Conservation (phyloP, 768 basidiomycete species). For the Trametes cinnabarina region DNA sequence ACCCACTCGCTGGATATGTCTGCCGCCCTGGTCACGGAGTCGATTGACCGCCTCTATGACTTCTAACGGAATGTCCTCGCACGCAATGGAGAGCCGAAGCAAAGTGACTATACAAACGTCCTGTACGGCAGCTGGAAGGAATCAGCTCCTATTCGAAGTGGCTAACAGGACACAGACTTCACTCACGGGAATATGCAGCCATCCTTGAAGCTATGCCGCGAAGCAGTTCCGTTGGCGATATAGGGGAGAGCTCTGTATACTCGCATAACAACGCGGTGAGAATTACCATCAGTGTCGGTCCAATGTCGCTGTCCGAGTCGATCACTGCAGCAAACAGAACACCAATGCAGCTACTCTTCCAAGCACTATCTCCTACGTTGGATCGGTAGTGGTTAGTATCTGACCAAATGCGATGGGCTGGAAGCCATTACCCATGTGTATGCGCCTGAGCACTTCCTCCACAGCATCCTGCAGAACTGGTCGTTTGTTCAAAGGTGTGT, state of each 20-base stretch:
- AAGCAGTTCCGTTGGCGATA: conserved; percentile 49
- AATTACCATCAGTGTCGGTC: conserved; percentile 67
- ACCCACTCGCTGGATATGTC: conserved; percentile 58
- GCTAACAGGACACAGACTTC: not conserved
- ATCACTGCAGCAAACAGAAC: conserved; percentile 40
- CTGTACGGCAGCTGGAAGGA: conserved; percentile 58
- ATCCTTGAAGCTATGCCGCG: conserved; percentile 44
- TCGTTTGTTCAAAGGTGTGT: conserved; percentile 29
- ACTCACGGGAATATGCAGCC: conserved; percentile 43
- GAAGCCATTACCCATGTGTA: conserved; percentile 48
- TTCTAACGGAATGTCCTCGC: conserved; percentile 50
- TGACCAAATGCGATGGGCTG: not conserved
- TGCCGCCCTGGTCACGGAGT: conserved; percentile 43
- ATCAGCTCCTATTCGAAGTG: not conserved
- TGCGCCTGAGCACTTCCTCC: conserved; percentile 50
- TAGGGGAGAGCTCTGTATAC: conserved; percentile 48
- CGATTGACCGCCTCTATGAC: conserved; percentile 42
- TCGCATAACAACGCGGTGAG: conserved; percentile 67
- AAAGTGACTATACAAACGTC: conserved; percentile 72
- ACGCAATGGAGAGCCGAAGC: conserved; percentile 62
- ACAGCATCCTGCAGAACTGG: conserved; percentile 56
- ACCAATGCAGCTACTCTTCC: conserved; percentile 35
- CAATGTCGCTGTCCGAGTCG: conserved; percentile 32
- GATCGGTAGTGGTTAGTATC: conserved; percentile 3
- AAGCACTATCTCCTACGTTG: conserved; percentile 37